Conservation (phyloP, 306 rosid genomes). For the Betula pendula region DNA sequence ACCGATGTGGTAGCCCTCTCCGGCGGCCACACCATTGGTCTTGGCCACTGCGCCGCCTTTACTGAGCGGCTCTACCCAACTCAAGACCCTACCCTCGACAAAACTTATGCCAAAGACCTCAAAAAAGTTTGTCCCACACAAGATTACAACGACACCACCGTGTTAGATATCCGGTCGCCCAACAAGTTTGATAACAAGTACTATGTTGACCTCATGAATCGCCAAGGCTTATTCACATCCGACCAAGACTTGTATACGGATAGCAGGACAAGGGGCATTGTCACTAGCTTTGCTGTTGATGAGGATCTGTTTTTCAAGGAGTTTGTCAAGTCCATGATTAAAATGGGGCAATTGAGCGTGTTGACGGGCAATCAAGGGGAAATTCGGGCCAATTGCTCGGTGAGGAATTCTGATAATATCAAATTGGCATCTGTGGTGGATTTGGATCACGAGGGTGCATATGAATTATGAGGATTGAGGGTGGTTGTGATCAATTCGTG, state of each 20-base stretch:
- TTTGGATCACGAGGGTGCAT: neutral
- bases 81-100: slow-evolving; percentile 33
- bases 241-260: slow-evolving; percentile 40
- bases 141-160: neutral
- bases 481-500: neutral
- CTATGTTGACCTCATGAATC: slow-evolving; percentile 40
- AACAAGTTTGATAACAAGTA: slow-evolving; percentile 41
- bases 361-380: slow-evolving; percentile 31
- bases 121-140: slow-evolving; percentile 10
- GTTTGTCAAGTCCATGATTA: slow-evolving; percentile 31
- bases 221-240: slow-evolving; percentile 39
- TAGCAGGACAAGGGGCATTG: slow-evolving; percentile 30
- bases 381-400: slow-evolving; percentile 33
- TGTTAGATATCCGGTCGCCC: slow-evolving; percentile 30
- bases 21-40: slow-evolving; percentile 42
- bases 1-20: slow-evolving; percentile 55
- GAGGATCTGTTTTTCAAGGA: slow-evolving; percentile 34
- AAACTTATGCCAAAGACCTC: slow-evolving; percentile 35
- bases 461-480: neutral
- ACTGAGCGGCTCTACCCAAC: slow-evolving; percentile 29
- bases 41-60: slow-evolving; percentile 31
- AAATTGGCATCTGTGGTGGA: slow-evolving; percentile 25
- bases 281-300: slow-evolving; percentile 28
- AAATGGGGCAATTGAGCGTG: slow-evolving; percentile 43
- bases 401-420: slow-evolving; percentile 27